Evolutionary conservation across 2,329 filamentous ascomycete species (phyloP), one percentile per base, ranked within the genome.

Genomic region (Botrytis fragariae): DNA sequence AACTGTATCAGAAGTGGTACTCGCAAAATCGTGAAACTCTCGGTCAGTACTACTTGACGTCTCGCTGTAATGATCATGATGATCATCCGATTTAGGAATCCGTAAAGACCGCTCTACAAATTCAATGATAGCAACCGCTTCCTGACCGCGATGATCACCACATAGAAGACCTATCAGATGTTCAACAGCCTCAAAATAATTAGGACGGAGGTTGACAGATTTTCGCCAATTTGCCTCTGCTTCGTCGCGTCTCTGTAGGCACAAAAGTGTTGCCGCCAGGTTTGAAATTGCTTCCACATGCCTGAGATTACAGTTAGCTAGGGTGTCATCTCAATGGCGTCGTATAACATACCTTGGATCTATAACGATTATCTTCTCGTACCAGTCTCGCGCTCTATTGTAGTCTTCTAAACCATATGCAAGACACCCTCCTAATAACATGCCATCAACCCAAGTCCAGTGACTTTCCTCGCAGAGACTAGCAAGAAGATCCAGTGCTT

Each of bases 221-320:
- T 88, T 89, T 76, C 92, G 86, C 96, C 96, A 99, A 79, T 94
- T 88, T 73, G 90, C 87, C 80, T 97, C 92, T 10, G 96, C 96
- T 79, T 98, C 95, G 65, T 92, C 88, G 74, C 92, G 92, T 74
- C 92, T 90, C 74, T 93, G 91, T 16, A 98, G 87, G 73, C 94
- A 94, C 77, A 97, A 90, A 37, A 97, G 85, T 1, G 95, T 94
- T 35, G 95, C 95, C 35, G 95, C 96, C 74, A 97, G 89, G 81
- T 98, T 98, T 35, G 95, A 97, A 61, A 96, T 91, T 35, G 95
- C 94, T 84, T 99, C 96, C 67, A 98, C 92, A 81, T 98, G 93
- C 78, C 74, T 81, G 48, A 54, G 6, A 39, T 20, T 57, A 12
- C 70, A 48, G 68, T 76, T 76, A 75, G 72, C 45, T 44, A 29